phyloP scores from a whole-genome alignment of 1,284 basidiomycete genomes.

The Coniferiporia sulphurascens region DNA sequence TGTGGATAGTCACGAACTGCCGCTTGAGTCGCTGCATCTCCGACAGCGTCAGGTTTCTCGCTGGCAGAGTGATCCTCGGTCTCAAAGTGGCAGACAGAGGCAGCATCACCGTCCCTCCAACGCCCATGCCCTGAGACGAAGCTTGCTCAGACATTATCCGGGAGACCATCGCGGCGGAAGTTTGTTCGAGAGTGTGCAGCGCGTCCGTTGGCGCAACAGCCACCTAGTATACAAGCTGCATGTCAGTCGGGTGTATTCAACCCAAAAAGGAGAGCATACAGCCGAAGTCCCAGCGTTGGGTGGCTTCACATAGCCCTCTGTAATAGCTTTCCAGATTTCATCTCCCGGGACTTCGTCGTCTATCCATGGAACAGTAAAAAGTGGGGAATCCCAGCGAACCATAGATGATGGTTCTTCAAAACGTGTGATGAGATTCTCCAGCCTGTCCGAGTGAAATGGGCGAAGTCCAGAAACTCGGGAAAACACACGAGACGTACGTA shows the following conservation, averaged over 20 bases:
- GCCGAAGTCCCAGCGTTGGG: constrained; percentile 83
- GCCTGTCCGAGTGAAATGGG: constrained; percentile 38
- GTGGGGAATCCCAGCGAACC: constrained; percentile 95
- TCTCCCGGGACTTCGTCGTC: constrained; percentile 67
- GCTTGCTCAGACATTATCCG: constrained; percentile 60
- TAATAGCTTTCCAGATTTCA: constrained; percentile 80
- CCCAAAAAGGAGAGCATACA: constrained; percentile 40
- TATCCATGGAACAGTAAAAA: constrained; percentile 80
- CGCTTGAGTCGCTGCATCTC: constrained; percentile 85
- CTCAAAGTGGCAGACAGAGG: constrained; percentile 38
- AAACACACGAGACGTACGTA: constrained; percentile 52
- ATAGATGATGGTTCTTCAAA: constrained; percentile 97
- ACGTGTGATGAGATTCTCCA: constrained; percentile 85
- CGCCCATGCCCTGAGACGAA: constrained; percentile 32
- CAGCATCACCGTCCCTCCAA: constrained; percentile 53
- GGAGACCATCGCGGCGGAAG: constrained; percentile 62
- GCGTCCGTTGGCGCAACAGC: constrained; percentile 79
- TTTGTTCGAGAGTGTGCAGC: constrained; percentile 72
- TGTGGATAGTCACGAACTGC: constrained; percentile 83
- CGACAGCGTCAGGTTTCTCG: constrained; percentile 69
- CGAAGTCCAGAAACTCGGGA: not conserved
- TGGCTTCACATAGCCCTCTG: constrained; percentile 75
- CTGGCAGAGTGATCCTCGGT: constrained; percentile 51
- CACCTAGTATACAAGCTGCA: constrained; percentile 39
- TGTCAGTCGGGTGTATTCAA: constrained; percentile 8